These are phyloP conservation scores for Hypoxylon lenormandii DNA, from an alignment of 495 filamentous ascomycete species.

Conservation along the genomic window DNA sequence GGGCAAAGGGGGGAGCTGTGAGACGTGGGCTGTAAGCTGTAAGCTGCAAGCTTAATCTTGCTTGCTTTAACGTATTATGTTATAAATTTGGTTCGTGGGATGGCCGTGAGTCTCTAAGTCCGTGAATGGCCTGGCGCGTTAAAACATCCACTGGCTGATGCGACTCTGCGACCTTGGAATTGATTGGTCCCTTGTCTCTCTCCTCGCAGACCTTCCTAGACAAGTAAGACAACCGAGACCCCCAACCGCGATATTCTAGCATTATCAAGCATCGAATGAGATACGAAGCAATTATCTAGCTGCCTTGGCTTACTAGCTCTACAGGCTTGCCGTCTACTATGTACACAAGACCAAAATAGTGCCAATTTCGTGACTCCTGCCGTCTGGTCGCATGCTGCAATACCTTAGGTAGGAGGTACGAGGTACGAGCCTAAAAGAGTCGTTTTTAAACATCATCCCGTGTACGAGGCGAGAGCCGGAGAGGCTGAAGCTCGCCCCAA, in stretches of 20 bases:
- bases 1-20: not conserved
- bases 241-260: constrained; percentile 18
- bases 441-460: no score
- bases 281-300: constrained; percentile 19
- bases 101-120: not conserved
- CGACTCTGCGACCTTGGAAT: constrained; percentile 10
- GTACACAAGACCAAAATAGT: not conserved
- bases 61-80: constrained; percentile 2
- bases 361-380: constrained; percentile 18
- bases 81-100: constrained; percentile 17
- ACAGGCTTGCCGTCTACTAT: not conserved
- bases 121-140: constrained; percentile 15
- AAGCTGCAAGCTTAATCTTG: constrained; percentile 17
- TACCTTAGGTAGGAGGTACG: not conserved
- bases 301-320: constrained; percentile 19
- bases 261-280: constrained; percentile 25
- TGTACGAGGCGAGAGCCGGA: not conserved
- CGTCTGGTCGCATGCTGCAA: constrained; percentile 8
- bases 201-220: constrained; percentile 48
- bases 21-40: no score
- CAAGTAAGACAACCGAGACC: constrained; percentile 44
- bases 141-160: constrained; percentile 20
- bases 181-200: constrained; percentile 20
- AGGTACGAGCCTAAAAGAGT: no score
- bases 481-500: constrained; percentile 6